Evolutionary conservation across 139 green algal genomes (phyloP), one percentile per base, ranked within the genome.

Genomic region (Chlamydomonas schloesseri): DNA sequence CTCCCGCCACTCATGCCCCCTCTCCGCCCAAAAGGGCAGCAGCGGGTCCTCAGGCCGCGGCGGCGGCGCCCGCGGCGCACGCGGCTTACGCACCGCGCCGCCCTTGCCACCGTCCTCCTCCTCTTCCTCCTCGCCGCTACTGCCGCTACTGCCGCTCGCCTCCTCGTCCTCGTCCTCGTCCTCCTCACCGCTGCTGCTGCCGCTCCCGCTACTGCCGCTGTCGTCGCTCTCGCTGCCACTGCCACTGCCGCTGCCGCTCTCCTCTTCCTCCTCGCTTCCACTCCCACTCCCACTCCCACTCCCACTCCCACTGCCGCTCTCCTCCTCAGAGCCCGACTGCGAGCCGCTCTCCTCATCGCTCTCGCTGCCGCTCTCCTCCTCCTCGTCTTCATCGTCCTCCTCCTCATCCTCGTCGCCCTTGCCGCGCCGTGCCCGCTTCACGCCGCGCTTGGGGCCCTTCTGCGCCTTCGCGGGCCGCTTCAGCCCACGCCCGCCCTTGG

Each of bases 1-100:
- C 14, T 28, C 79, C 21, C 79, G 65, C 79, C 79, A 85, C 79
- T 85, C 79, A 50, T 76, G 47, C 17, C 79, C 79, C 67, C 34
- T 57, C 47, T 76, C 47, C 23, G 79, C 42, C 65, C 47, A 76
- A n/a, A 77, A 85, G 13, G 79, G 79, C 65, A 85, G 50, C 79
- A 68, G 24, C 31, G 79, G 79, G 17, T 85, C 79, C 15, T 23
- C 65, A 1, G 18, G 36, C 53, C 4, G 36, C 36, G 21, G 62
- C 58, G 58, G 60, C 60, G 20, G 46, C 42, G 14, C 57, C 36
- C 11, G 33, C 34, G 24, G 55, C 31, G 9, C 73, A 3, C 55
- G 20, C 20, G 55, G 55, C 55, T 62, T 62, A 11, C 2, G 8
- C 55, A 24, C 55, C 55, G 18, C 21, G 55, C 20, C 55, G 55